Percentiles rank a stretch among this genome's conserved stretches.
These are phyloP conservation scores for Tephrocybe sp. DNA, from an alignment of 768 basidiomycete genomes.

Conservation along the genomic window DNA sequence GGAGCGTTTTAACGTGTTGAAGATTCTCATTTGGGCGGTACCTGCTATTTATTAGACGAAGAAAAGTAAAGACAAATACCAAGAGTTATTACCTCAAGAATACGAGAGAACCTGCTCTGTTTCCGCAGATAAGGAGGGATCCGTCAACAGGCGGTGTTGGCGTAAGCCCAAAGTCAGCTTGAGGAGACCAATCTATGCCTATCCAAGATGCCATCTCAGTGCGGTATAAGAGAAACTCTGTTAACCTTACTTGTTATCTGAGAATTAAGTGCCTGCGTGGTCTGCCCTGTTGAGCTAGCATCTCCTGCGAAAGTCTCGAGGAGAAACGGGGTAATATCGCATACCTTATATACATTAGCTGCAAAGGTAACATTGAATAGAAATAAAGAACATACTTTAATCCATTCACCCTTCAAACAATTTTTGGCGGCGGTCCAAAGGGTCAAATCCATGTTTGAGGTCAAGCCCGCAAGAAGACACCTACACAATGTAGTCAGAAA, in stretches of 20 bases:
- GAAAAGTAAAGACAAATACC: background rate
- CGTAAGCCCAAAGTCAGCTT: slow-evolving; percentile 52
- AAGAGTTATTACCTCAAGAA: slow-evolving; percentile 51
- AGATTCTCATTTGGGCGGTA: slow-evolving; percentile 23
- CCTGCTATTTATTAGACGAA: slow-evolving; percentile 17
- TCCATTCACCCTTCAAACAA: slow-evolving; percentile 73
- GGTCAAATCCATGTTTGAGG: slow-evolving; percentile 73
- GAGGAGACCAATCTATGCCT: slow-evolving; percentile 74
- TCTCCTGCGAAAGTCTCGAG: slow-evolving; percentile 30
- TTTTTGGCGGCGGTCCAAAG: slow-evolving; percentile 71
- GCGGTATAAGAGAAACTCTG: background rate
- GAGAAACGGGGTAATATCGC: slow-evolving; percentile 55
- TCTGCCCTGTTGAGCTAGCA: slow-evolving; percentile 18
- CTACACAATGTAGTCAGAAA: slow-evolving; percentile 31
- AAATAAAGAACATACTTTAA: slow-evolving; percentile 39
- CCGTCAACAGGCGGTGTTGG: slow-evolving; percentile 53
- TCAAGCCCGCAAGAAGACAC: slow-evolving; percentile 67
- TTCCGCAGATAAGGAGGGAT: slow-evolving; percentile 72
- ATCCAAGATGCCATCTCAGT: slow-evolving; percentile 4
- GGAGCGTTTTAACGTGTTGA: slow-evolving; percentile 37
- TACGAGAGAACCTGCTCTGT: slow-evolving; percentile 59
- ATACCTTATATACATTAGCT: slow-evolving; percentile 37
- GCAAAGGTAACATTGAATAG: background rate
- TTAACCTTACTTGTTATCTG: slow-evolving; percentile 47
- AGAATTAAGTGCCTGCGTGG: slow-evolving; percentile 40